These are phyloP conservation scores for Aureobasidium sp. DNA, from an alignment of 2,329 filamentous ascomycete species.

Conservation along the genomic window DNA sequence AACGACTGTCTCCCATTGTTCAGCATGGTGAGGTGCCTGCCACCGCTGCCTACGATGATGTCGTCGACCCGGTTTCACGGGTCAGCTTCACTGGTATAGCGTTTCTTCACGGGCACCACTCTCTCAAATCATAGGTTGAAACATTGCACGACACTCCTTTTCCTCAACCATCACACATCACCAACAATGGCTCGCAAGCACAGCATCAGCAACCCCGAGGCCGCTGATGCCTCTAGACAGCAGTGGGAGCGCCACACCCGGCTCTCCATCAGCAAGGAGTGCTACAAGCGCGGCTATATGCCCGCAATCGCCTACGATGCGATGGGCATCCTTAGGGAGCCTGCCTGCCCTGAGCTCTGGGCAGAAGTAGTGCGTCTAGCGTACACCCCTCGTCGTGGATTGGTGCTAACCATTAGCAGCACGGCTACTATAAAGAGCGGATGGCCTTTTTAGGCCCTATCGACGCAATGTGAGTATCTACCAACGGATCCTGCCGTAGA, in stretches of 20 bases:
- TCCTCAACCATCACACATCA: no score
- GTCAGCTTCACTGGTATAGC: no score
- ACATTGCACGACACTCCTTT: background rate
- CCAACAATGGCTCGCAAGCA: background rate
- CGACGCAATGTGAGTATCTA: background rate
- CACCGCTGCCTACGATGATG: background rate
- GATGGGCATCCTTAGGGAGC: constrained; percentile 2
- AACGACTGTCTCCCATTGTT: no score
- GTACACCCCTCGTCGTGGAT: background rate
- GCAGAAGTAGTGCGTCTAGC: background rate
- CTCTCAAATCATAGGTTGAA: background rate
- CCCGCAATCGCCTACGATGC: background rate
- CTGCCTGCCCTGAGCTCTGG: background rate
- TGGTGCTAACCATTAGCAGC: background rate
- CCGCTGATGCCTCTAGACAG: background rate
- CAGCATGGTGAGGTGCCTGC: background rate
- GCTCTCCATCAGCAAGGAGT: constrained; percentile 1
- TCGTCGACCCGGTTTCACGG: background rate
- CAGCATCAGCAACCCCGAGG: background rate
- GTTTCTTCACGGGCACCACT: no score
- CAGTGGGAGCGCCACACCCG: background rate
- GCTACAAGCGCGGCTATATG: constrained; percentile 5
- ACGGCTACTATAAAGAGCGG: background rate
- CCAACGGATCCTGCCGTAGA: no score
- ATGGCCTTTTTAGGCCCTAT: background rate